Evolutionary conservation across 139 green algal genomes (phyloP), one percentile per base, ranked within the genome.

Genomic region (Closterium sp.): DNA sequence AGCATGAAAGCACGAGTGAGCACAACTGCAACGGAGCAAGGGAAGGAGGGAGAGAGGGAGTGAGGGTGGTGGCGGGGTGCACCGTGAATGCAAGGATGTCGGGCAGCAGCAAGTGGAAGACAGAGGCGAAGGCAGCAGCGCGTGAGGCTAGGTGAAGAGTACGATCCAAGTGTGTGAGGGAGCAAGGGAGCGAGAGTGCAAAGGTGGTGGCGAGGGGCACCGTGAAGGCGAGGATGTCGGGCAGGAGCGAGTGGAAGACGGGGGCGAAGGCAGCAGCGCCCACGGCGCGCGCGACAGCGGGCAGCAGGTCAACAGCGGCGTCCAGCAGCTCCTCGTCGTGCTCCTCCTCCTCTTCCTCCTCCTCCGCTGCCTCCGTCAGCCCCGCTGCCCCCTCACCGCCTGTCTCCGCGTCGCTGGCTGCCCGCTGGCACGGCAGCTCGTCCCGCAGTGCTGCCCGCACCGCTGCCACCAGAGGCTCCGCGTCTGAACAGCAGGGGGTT

Each of bases 311-410:
- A 4, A 88, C 94, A 7, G 93, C 96, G 30, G 96, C 95, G 24
- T 93, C 91, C 19, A 98, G 38, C n/a, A 98, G 92, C 42, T 96
- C 95, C 92, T 97, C 96, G 32, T 96, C 95, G 21, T 94, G 91
- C 70, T 94, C 94, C 24, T 91, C 88, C 90, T 94, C 91, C 45
- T 94, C 92, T 2, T 96, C 93, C 17, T 89, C 86, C 50, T 90
- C 95, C 79, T 92, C 93, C 32, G 93, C 91, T 7, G 87, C 86
- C 88, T 93, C 91, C 5, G 30, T 22, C 27, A 4, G 27, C 86
- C 28, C 22, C 24, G 62, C 62, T 0, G 62, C 62, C 62, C 62
- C 62, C 62, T 79, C 62, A 6, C 62, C 62, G 88, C 89, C 86
- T 22, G 22, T 88, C 31, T 42, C 91, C 4, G 93, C 91, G 13